phyloP scores from a whole-genome alignment of 805 yeast genomes.

The Saccharomyces jurei region DNA sequence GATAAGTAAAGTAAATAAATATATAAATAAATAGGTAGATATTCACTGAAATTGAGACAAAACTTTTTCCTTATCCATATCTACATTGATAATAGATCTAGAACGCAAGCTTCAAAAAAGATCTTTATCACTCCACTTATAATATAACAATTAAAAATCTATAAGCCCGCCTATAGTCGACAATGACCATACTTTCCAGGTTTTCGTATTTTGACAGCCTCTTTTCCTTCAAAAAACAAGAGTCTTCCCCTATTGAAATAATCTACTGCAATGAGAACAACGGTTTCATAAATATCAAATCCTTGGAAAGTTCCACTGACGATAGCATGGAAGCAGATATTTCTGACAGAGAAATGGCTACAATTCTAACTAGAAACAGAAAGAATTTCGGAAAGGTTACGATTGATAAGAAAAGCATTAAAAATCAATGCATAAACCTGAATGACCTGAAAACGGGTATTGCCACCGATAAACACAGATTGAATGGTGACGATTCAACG shows the following conservation, averaged over 20 bases:
- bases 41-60: not conserved
- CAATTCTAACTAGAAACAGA: slow-evolving; percentile 6
- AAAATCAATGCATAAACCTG: slow-evolving; percentile 1
- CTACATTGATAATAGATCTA: not conserved
- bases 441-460: slow-evolving; percentile 1
- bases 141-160: not conserved
- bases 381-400: not conserved
- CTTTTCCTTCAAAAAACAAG: not conserved
- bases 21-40: not conserved
- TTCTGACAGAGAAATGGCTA: slow-evolving; percentile 20
- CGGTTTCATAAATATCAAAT: not conserved
- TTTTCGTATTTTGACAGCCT: not conserved
- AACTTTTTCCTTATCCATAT: not conserved
- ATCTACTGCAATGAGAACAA: not conserved
- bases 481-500: not conserved
- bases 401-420: not conserved
- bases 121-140: not conserved
- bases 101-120: not conserved
- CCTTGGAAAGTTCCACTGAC: slow-evolving; percentile 1
- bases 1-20: not conserved
- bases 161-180: not conserved
- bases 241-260: not conserved
- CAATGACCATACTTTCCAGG: not conserved
- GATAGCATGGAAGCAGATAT: slow-evolving; percentile 16
- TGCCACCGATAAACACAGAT: not conserved